phyloP scores from a whole-genome alignment of 306 rosid species.

The Glycine soja region DNA sequence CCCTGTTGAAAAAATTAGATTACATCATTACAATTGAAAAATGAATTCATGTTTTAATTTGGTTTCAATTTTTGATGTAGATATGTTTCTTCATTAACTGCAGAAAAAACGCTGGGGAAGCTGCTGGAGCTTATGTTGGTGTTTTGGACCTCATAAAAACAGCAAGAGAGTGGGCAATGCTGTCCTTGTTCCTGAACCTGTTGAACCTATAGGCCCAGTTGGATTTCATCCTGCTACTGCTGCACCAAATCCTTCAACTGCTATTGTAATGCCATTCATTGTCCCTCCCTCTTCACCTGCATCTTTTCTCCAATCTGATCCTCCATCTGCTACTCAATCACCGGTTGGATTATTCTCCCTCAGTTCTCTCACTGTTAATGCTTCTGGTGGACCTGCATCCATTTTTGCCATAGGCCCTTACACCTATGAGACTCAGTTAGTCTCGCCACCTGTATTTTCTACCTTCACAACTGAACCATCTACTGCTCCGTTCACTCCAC shows the following conservation, averaged over 20 bases:
- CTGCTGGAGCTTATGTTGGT: conserved; percentile 81
- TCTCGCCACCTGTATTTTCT: conserved; percentile 89
- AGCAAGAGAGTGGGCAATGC: conserved; percentile 79
- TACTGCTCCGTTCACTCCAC: conserved; percentile 87
- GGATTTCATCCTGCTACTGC: conserved; percentile 44
- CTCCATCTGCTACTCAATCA: conserved; percentile 73
- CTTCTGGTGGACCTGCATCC: conserved; percentile 67
- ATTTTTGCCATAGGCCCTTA: conserved; percentile 81
- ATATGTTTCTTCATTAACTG: conserved; percentile 35
- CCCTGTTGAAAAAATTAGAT: conserved; percentile 1
- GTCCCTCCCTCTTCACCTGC: conserved; percentile 92
- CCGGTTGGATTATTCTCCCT: conserved; percentile 74
- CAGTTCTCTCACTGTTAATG: conserved; percentile 51
- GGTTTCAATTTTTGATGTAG: conserved; percentile 33
- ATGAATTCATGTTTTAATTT: conserved; percentile 31
- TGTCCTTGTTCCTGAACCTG: conserved; percentile 75
- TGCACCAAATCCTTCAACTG: conserved; percentile 58
- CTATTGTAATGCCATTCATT: conserved; percentile 68
- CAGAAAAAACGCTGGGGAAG: conserved; percentile 89
- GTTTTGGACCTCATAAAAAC: conserved; percentile 75
- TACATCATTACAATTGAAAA: neutral
- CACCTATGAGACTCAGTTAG: conserved; percentile 82
- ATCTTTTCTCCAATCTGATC: conserved; percentile 75
- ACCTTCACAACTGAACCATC: conserved; percentile 81
- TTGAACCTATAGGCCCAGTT: conserved; percentile 53